Percentiles rank a stretch among this genome's conserved stretches.
Evolutionary conservation across 306 rosid genomes (phyloP).

Genomic region (Gynostemma pentaphyllum): DNA sequence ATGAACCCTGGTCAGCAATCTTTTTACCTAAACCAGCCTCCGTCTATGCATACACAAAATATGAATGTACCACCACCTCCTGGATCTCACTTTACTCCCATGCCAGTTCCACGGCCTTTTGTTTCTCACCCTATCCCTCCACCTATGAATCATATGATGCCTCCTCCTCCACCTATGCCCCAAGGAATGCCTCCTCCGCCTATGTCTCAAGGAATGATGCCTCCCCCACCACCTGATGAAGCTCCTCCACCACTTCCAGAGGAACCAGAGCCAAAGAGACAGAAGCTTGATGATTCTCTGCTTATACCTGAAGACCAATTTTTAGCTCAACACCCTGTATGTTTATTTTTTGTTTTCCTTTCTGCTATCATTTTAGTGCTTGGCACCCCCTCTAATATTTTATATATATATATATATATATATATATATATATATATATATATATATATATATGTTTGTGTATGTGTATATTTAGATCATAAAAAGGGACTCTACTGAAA

Average conservation of each 20-base stretch:
- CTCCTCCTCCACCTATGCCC: slow-evolving; percentile 43
- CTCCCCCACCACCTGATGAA: slow-evolving; percentile 90
- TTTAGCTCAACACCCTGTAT: slow-evolving; percentile 78
- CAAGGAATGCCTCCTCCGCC: slow-evolving; percentile 50
- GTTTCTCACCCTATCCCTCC: slow-evolving; percentile 42
- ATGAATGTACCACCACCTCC: slow-evolving; percentile 74
- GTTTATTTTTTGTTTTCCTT: slow-evolving; percentile 1
- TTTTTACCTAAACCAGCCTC: slow-evolving; percentile 42
- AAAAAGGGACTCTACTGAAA: neutral
- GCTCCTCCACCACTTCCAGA: slow-evolving; percentile 97
- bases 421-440: too few relatives aligned
- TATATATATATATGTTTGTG: too few relatives aligned
- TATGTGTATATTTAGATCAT: too few relatives aligned
- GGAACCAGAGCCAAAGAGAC: slow-evolving; percentile 92
- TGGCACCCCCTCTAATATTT: too few relatives aligned
- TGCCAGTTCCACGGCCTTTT: slow-evolving; percentile 48
- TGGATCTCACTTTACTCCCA: slow-evolving; percentile 68
- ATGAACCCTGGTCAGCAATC: slow-evolving; percentile 62
- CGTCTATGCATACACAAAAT: slow-evolving; percentile 47
- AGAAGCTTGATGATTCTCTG: slow-evolving; percentile 70
- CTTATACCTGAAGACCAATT: slow-evolving; percentile 87
- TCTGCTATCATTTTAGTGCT: neutral
- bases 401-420: too few relatives aligned
- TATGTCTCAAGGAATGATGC: slow-evolving; percentile 74
- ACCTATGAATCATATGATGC: slow-evolving; percentile 68